Base-by-base conservation (phyloP, 1,284 basidiomycete genomes). In the Heterobasidion occidentale region DNA sequence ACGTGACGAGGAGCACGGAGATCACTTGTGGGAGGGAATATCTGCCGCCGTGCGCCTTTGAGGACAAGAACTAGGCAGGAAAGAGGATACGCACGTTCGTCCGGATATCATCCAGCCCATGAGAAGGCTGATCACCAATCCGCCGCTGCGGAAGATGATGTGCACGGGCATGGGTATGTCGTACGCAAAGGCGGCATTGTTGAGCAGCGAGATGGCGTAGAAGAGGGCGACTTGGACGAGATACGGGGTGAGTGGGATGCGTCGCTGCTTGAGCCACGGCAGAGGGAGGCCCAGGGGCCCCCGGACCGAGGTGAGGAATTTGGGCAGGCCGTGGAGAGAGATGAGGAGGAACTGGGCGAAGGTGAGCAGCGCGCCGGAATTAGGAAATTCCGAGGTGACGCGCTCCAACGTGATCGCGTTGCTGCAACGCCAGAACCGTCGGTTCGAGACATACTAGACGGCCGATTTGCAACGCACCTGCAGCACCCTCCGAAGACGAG, bases 131-230 rank as follows among this genome's bases (percentile, higher is more conserved):
- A 92, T 72, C n/a, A 89, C 79, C 64, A 92, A 71, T n/a, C 94
- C 94, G 1, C 91, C 94, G 63, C 90, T 93, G 42, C 94, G 79
- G 67, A 97, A 98, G 57, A 98, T 91, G 68, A 98, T 97, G 69
- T 98, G 94, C 1, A 98, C 88, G 0, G 91, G 75, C 83, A 97
- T 92, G 14, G 94, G 94, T 57, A 97, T 89, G 58, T 80, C 71
- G 64, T 83, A 94, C 3, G 83, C 90, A 67, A 98, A 97, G 1
- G 93, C 94, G 27, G 82, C 83, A 71, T 97, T 98, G 72, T 98
- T 98, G 64, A 98, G 74, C 56, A 87, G 67, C n/a, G 89, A 93
- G 56, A 94, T 80, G 7, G 79, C 69, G 59, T 91, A 87, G 71
- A 95, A 96, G 46, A 98, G 76, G 1, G 77, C 76, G 49, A 97